Base-by-base conservation (phyloP, 2,329 filamentous ascomycete genomes). In the Neofusicoccum laricinum region DNA sequence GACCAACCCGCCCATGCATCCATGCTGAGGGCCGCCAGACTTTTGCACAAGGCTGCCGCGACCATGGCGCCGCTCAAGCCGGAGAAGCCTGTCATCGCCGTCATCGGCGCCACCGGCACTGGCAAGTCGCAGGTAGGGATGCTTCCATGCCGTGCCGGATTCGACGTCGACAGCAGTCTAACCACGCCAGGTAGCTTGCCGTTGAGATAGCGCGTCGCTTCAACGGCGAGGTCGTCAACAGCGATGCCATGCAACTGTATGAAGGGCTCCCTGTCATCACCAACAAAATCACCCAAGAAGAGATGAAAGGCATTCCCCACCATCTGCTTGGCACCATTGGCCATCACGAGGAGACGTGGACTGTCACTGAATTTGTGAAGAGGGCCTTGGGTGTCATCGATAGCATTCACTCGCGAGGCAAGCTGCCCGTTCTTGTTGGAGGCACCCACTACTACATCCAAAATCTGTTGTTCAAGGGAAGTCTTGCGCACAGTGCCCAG, bases 191-290 rank as follows among this genome's bases (percentile, higher is more conserved):
- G 62, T 71, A 97, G 93, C 85, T 97, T 69, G 95, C 95, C 8
- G 90, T 99, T 45, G 92, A 97, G 67, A 80, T 99, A 59, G 95
- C 96, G 0, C 84, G 84, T 46, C 86, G 85, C 21, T 93, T 93
- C 78, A 89, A 95, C 76, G 95, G 96, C 73, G 95, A 99, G 77
- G 86, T 99, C 61, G 93, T 99, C 79, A 99, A 99, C 74, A 92
- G 92, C 51, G 95, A 99, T 82, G 95, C 95, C 43, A 97, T 99
- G 93, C 95, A 99, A 76, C 88, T 99, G 79, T 99, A 99, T 76
- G 85, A 86, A 61, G 95, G 95, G 2, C 81, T 99, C 48, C 93
- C 95, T 4, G 89, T 98, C 68, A 94, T 98, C 70, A 99, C 95
- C 30, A 99, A 99, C 77, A 96, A 98, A 75, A 90, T 98, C 65